Evolutionary conservation across 345 rosid species (phyloP).

Genomic region (Cardamine occulta): DNA sequence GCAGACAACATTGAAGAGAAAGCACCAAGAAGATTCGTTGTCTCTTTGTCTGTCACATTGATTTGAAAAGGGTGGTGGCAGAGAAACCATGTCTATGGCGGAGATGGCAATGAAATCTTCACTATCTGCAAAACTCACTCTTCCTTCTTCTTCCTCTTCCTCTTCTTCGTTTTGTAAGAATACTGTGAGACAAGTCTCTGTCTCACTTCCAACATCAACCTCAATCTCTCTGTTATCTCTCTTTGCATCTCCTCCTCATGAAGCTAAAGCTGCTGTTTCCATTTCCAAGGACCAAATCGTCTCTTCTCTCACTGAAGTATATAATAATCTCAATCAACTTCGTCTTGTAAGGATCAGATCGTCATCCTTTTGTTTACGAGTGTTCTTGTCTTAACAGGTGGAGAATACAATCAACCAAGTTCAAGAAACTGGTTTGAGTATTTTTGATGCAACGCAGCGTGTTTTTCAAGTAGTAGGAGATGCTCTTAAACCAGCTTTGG

Average conservation of each 20-base stretch:
- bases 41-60: slow-evolving; percentile 38
- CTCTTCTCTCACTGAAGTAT: slow-evolving; percentile 80
- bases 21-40: background rate
- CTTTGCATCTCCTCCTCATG: slow-evolving; percentile 55
- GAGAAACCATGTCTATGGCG: slow-evolving; percentile 44
- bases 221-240: slow-evolving; percentile 65
- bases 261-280: slow-evolving; percentile 68
- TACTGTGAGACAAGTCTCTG: slow-evolving; percentile 50
- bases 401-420: slow-evolving; percentile 86
- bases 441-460: slow-evolving; percentile 63
- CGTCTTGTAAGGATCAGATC: background rate
- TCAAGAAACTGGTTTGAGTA: slow-evolving; percentile 64
- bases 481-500: slow-evolving; percentile 79
- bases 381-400: slow-evolving; percentile 50
- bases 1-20: slow-evolving; percentile 35
- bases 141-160: slow-evolving; percentile 46
- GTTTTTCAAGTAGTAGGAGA: slow-evolving; percentile 64
- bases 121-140: slow-evolving; percentile 49
- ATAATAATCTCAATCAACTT: background rate
- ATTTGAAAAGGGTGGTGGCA: slow-evolving; percentile 22
- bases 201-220: slow-evolving; percentile 65
- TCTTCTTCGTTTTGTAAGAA: slow-evolving; percentile 42
- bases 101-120: slow-evolving; percentile 66
- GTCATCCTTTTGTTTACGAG: background rate
- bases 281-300: slow-evolving; percentile 83